Percentiles rank a stretch among this genome's conserved stretches.
phyloP scores from a whole-genome alignment of 352 stramenopile species.

The Phytophthora sp. region DNA sequence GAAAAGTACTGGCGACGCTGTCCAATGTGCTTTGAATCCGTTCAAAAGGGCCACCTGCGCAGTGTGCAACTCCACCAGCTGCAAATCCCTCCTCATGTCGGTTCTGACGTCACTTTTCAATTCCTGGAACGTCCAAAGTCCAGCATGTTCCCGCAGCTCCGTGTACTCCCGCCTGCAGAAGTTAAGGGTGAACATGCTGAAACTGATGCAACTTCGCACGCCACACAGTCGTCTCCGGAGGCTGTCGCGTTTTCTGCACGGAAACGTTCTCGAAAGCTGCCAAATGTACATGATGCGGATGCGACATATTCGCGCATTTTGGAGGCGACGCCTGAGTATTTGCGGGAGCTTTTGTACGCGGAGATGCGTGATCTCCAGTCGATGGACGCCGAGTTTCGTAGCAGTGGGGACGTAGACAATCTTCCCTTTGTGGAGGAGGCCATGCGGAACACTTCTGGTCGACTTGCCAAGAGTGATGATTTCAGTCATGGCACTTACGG shows the following conservation, averaged over 20 bases:
- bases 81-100: conserved; percentile 62
- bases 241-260: conserved; percentile 34
- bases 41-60: conserved; percentile 82
- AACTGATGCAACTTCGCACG: not conserved
- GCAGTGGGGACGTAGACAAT: conserved; percentile 71
- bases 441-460: conserved; percentile 69
- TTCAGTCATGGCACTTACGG: conserved; percentile 24
- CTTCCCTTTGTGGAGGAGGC: conserved; percentile 84
- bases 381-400: conserved; percentile 75
- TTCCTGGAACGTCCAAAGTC: conserved; percentile 75
- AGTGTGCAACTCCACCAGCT: conserved; percentile 73
- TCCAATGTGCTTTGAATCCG: conserved; percentile 88
- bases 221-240: conserved; percentile 16
- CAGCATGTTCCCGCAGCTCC: conserved; percentile 74
- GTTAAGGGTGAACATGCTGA: conserved; percentile 9
- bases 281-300: conserved; percentile 72
- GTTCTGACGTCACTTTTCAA: conserved; percentile 64
- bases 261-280: conserved; percentile 55
- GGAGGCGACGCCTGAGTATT: conserved; percentile 70
- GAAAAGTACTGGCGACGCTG: conserved; percentile 90
- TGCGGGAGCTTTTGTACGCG: conserved; percentile 58
- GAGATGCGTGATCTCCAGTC: conserved; percentile 77
- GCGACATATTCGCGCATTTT: conserved; percentile 77
- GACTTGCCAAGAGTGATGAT: conserved; percentile 46
- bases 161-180: conserved; percentile 22